Percentiles rank a stretch among this genome's conserved stretches.
Evolutionary conservation across 78 protist species (phyloP).

Genomic region (Dictyostelium citrinum): DNA sequence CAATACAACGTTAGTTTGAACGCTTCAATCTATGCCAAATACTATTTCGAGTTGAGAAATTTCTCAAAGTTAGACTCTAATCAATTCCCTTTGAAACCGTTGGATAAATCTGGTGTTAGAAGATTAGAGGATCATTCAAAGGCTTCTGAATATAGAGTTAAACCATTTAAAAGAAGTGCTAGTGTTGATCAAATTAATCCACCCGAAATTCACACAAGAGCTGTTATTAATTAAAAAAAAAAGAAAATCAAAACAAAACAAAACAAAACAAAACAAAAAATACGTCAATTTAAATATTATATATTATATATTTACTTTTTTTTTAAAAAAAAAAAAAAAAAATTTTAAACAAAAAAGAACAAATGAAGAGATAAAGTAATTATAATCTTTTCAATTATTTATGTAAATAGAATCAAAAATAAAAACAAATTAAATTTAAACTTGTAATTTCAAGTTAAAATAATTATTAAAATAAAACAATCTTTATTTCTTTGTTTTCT

Average conservation of each 20-base stretch:
- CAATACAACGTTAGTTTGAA: constrained; percentile 64
- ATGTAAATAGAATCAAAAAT: background rate
- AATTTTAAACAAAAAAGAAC: background rate
- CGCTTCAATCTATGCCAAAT: constrained; percentile 66
- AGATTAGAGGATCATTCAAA: constrained; percentile 74
- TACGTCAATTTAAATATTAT: background rate
- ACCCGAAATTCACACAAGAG: constrained; percentile 47
- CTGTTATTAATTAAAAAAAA: constrained; percentile 38
- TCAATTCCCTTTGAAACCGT: constrained; percentile 68
- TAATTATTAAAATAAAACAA: background rate
- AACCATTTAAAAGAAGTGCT: constrained; percentile 72
- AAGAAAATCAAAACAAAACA: background rate
- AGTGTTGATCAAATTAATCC: constrained; percentile 79
- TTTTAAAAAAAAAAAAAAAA: background rate
- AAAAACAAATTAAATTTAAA: background rate
- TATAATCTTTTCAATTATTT: background rate
- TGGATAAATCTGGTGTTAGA: constrained; percentile 67
- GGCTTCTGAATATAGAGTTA: constrained; percentile 73
- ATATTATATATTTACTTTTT: background rate
- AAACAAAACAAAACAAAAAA: background rate
- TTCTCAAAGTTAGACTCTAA: constrained; percentile 62
- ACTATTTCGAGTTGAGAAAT: constrained; percentile 68
- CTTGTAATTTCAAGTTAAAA: background rate
- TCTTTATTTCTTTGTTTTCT: too few species aligned
- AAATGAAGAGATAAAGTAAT: background rate